Base-by-base conservation (phyloP, 768 basidiomycete genomes). In the Pleurotus djamor region DNA sequence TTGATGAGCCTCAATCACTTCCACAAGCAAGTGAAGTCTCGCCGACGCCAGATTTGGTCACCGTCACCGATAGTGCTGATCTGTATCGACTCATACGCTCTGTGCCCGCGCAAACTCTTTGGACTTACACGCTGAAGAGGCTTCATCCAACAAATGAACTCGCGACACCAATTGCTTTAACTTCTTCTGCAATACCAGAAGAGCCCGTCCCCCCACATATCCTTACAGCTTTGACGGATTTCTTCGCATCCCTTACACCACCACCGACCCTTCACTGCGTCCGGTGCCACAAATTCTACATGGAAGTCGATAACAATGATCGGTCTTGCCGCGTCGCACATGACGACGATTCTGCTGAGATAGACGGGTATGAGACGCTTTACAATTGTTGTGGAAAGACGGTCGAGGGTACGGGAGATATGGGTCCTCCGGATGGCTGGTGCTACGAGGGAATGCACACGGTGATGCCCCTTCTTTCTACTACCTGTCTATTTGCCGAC, bases 361-460 rank as follows among this genome's bases (percentile, higher is more conserved):
- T 92, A 2, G 87, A 87, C 66, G 68, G 73, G 52, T 81, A 79
- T 59, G 79, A 83, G 72, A 79, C 91, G 0, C 73, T 86, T 1
- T 93, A 84, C 82, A 83, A 81, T 2, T 93, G 91, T 72, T 93
- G 91, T 69, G 87, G 83, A 6, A 77, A 80, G 66, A 86, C 82
- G 0, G 86, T 85, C 5, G 86, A 90, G 28, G 91, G 91, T 0
- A 85, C 88, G 62, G 91, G 91, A 1, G 87, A 90, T 61, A 87
- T 88, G 74, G 91, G 91, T 0, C 91, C 91, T 1, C 91, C 91
- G 1, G 89, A 91, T 67, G 91, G 91, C 1, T 93, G 89, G 89
- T 93, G 91, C 66, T 92, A 91, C 65, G 90, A 92, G 69, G 91
- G 91, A 3, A 83, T 80, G 69, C 91, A 93, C 69, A 92, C 91